Percentiles rank a stretch among this genome's conserved stretches.
phyloP scores from a whole-genome alignment of 192 early-diverging fungal species.

The Backusella westeae region DNA sequence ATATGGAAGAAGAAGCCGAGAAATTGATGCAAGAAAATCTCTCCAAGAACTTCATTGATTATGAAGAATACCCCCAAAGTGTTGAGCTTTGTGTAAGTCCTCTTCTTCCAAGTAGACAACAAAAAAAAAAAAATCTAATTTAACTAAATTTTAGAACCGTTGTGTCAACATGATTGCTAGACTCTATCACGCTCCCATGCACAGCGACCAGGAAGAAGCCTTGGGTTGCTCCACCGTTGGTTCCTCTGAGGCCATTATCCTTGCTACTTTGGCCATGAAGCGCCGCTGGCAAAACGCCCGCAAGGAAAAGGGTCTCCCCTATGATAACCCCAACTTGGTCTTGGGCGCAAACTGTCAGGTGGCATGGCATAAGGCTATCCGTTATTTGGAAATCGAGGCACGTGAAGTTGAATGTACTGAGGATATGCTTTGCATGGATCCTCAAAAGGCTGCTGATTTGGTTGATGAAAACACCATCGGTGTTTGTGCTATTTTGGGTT shows the following conservation, averaged over 20 bases:
- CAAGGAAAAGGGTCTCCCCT: slow-evolving; percentile 57
- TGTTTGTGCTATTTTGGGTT: slow-evolving; percentile 73
- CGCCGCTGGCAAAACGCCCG: slow-evolving; percentile 68
- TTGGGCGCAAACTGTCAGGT: slow-evolving; percentile 77
- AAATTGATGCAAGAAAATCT: slow-evolving; percentile 75
- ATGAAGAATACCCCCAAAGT: slow-evolving; percentile 46
- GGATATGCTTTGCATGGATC: slow-evolving; percentile 53
- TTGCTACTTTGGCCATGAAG: slow-evolving; percentile 77
- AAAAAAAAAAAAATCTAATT: too few relatives aligned
- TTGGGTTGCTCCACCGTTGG: slow-evolving; percentile 72
- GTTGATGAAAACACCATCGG: slow-evolving; percentile 91
- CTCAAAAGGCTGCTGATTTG: slow-evolving; percentile 63
- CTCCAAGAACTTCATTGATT: slow-evolving; percentile 70
- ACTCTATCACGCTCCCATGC: slow-evolving; percentile 34
- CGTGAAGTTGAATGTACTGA: slow-evolving; percentile 34
- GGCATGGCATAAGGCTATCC: slow-evolving; percentile 20
- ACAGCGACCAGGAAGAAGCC: slow-evolving; percentile 37
- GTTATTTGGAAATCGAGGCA: slow-evolving; percentile 36
- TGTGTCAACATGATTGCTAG: slow-evolving; percentile 44
- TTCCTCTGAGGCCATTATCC: slow-evolving; percentile 78
- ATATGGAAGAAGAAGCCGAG: slow-evolving; percentile 67
- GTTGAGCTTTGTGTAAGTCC: slow-evolving; percentile 37
- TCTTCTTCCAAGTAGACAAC: too few relatives aligned
- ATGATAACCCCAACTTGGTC: slow-evolving; percentile 72
- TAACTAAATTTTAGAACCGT: slow-evolving; percentile 21